Base-by-base conservation (phyloP, 169 alveolate species). In the Plasmodium vivax region DNA sequence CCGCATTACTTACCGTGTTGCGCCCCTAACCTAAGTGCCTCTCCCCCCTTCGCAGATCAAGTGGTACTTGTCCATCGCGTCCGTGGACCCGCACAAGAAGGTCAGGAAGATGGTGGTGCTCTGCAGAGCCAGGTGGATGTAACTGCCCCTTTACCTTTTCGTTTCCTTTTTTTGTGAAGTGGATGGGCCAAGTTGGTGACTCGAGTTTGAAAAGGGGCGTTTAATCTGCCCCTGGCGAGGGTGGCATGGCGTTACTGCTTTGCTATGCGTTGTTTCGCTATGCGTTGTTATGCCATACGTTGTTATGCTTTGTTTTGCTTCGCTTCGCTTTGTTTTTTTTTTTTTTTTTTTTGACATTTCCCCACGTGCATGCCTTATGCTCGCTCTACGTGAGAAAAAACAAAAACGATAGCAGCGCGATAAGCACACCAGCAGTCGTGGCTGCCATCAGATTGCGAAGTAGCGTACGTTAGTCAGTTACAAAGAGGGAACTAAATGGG, bases 121-220 rank as follows among this genome's bases (percentile, higher is more conserved):
- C 12, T 84, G 93, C 80, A 84, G 93, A 27, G 27, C 93, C 27
- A 84, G 93, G 56, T 84, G 93, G 93, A 84, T 84, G 93, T 84
- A 84, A 47, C 7, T 16, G 9, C 16, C 16, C 30, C 12, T n/a
- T n/a, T 38, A 3, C 34, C 0, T 41, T 82, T 82, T 82, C 23
- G 68, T 82, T 23, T 54, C 71, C n/a, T 51, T 82, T 82, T 82
- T 45, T 51, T 80, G 19, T 30, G 54, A 4, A 38, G 45, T 38
- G 45, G 45, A 38, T 1, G 6, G 45, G 45, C 45, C 4, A 38
- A 38, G 45, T 38, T 56, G 72, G 27, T 16, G n/a, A 56, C 14
- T 56, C 1, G 72, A 5, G 14, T n/a, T 56, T 56, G 14, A 56
- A 56, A 56, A 56, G 27, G 27, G 72, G 27, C 27, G 27, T 56